A percentile compares a stretch with the other conserved stretches of the same genome.
Conservation (phyloP, 208 protist genomes). For the Leishmania mexicana region DNA sequence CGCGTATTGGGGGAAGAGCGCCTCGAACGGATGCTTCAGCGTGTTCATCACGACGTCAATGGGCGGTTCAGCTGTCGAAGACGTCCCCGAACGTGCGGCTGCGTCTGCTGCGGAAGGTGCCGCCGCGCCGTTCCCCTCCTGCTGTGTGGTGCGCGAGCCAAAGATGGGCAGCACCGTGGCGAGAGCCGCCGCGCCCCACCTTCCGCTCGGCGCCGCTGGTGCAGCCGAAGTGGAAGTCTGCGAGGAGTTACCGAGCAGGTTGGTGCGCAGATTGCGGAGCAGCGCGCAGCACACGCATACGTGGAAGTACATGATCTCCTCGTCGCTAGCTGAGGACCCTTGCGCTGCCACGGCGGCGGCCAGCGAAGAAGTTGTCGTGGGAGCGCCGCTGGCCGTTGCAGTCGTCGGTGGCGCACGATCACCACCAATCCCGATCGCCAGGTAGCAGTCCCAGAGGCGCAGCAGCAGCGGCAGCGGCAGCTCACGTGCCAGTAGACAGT, state of each 20-base stretch:
- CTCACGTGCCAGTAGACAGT: constrained; percentile 93
- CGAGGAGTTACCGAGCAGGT: constrained; percentile 16
- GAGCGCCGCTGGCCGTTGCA: not conserved
- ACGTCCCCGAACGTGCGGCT: not conserved
- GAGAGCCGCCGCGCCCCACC: constrained; percentile 13
- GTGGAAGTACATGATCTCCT: constrained; percentile 68
- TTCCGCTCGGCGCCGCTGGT: not conserved
- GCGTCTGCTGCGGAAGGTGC: not conserved
- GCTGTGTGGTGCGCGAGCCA: constrained; percentile 4
- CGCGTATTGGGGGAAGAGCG: constrained; percentile 25
- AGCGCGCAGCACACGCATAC: constrained; percentile 91
- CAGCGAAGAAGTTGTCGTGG: not conserved
- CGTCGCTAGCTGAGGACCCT: constrained; percentile 24
- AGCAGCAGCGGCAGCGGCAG: constrained; percentile 76
- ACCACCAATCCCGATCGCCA: constrained; percentile 59
- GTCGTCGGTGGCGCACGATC: constrained; percentile 4
- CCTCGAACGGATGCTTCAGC: constrained; percentile 27
- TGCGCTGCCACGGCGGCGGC: not conserved
- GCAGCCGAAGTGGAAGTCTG: not conserved
- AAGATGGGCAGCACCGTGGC: constrained; percentile 25
- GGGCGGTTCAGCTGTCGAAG: not conserved
- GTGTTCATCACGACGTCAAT: constrained; percentile 32
- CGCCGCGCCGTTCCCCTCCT: not conserved
- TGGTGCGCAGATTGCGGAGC: constrained; percentile 38
- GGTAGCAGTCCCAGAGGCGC: constrained; percentile 92